Conservation (phyloP, 108 stramenopile species). For the Discostella stelligeroides region DNA sequence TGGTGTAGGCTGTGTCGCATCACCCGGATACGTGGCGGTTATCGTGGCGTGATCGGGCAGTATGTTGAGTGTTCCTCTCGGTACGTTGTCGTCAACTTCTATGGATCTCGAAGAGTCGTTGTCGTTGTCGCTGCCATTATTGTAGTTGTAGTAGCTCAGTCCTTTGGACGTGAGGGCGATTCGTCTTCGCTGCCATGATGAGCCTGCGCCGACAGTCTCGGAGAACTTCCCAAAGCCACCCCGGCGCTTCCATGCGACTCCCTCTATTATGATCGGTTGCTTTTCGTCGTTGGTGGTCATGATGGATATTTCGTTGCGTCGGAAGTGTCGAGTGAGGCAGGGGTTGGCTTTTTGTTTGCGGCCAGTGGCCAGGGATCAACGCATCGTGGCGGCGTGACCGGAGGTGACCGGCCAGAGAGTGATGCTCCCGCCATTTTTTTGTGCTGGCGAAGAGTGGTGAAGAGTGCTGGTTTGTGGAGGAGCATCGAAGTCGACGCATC, state of each 20-base stretch:
- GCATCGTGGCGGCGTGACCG: too few species aligned
- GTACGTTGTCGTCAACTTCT: background rate
- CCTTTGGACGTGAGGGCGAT: slow-evolving; percentile 55
- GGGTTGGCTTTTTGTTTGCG: too few species aligned
- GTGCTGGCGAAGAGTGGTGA: too few species aligned
- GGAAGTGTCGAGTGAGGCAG: too few species aligned
- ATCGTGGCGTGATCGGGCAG: slow-evolving; percentile 33
- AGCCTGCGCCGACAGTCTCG: slow-evolving; percentile 30
- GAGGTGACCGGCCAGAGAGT: too few species aligned
- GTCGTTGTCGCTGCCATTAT: slow-evolving; percentile 5
- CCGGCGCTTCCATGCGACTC: slow-evolving; percentile 79
- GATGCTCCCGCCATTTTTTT: too few species aligned
- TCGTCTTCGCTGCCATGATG: slow-evolving; percentile 72
- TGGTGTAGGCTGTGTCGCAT: slow-evolving; percentile 66
- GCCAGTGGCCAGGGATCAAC: too few species aligned
- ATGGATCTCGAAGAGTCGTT: too few species aligned
- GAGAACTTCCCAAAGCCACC: slow-evolving; percentile 76
- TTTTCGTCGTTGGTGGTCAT: background rate
- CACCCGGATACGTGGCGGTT: slow-evolving; percentile 25
- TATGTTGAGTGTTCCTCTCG: slow-evolving; percentile 32
- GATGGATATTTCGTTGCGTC: too few species aligned
- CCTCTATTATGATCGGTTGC: slow-evolving; percentile 35
- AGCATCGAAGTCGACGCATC: too few species aligned
- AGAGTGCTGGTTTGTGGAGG: too few species aligned
- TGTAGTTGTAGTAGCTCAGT: slow-evolving; percentile 58